These are phyloP conservation scores for Dothideomycetes sp. DNA, from an alignment of 2,329 filamentous ascomycete species.

Conservation along the genomic window DNA sequence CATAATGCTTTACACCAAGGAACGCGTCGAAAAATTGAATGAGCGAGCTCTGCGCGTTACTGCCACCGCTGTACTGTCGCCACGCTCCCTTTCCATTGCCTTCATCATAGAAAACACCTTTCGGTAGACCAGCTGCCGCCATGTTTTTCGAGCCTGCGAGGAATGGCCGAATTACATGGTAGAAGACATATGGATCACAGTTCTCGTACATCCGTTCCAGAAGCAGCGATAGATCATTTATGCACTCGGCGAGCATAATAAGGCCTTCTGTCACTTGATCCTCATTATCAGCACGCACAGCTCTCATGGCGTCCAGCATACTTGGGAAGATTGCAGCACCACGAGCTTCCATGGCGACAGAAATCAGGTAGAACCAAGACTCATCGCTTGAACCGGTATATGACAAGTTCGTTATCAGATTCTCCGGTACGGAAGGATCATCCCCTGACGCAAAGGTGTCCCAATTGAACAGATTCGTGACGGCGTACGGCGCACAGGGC, in stretches of 20 bases:
- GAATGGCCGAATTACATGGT: constrained; percentile 40
- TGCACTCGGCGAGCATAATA: constrained; percentile 27
- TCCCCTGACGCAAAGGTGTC: constrained; percentile 1
- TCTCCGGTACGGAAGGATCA: constrained; percentile 4
- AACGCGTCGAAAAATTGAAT: constrained; percentile 44
- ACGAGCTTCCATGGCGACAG: constrained; percentile 41
- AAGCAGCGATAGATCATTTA: constrained; percentile 30
- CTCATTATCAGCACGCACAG: constrained; percentile 27
- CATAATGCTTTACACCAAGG: constrained; percentile 36
- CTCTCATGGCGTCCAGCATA: constrained; percentile 37
- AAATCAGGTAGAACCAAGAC: constrained; percentile 37
- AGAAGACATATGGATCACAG: constrained; percentile 38
- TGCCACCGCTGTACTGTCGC: constrained; percentile 41
- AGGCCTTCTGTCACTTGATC: constrained; percentile 28
- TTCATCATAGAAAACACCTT: constrained; percentile 42
- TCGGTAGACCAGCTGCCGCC: constrained; percentile 37
- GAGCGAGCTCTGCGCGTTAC: constrained; percentile 44
- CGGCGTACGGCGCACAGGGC: constrained; percentile 10
- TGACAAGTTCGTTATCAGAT: neutral
- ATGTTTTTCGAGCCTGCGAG: constrained; percentile 44
- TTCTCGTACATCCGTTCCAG: constrained; percentile 42
- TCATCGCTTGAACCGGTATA: constrained; percentile 6
- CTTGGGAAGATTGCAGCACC: constrained; percentile 34
- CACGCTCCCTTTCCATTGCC: constrained; percentile 37
- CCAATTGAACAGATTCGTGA: constrained; percentile 7